Percentiles rank a stretch among this genome's conserved stretches.
Conservation (phyloP, 257 asterid genomes). For the Nicotiana sylvestris region DNA sequence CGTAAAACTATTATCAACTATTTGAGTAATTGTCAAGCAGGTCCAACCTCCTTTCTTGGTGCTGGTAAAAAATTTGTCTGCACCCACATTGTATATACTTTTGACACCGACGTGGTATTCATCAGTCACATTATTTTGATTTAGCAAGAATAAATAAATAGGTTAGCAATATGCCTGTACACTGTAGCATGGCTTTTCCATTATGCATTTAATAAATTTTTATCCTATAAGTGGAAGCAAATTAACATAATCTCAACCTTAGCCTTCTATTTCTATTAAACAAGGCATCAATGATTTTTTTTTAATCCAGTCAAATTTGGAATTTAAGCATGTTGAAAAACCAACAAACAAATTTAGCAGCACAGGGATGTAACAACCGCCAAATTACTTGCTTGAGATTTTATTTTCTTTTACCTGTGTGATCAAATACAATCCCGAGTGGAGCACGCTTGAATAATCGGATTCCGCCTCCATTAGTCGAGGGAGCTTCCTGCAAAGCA, state of each 20-base stretch:
- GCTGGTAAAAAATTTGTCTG: background rate
- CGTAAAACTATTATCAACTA: background rate
- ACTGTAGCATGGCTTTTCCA: background rate
- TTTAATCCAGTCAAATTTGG: background rate
- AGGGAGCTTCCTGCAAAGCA: conserved; percentile 30
- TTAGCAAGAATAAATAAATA: background rate
- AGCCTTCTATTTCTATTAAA: background rate
- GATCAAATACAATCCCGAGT: conserved; percentile 66
- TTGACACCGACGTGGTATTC: background rate
- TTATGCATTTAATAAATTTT: background rate
- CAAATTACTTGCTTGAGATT: background rate
- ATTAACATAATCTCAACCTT: background rate
- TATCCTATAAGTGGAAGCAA: background rate
- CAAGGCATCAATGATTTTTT: background rate
- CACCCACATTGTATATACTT: background rate
- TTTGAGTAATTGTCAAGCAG: background rate
- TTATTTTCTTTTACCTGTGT: conserved; percentile 8
- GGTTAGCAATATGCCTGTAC: background rate
- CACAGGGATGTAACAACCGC: background rate
- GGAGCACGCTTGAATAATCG: conserved; percentile 77
- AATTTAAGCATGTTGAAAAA: background rate
- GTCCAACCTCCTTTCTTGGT: background rate
- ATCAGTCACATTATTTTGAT: background rate
- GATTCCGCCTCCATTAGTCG: conserved; percentile 48
- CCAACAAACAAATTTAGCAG: background rate